Evolutionary conservation across 768 basidiomycete species (phyloP), one percentile per base, ranked within the genome.

Genomic region (Suillus luteus): DNA sequence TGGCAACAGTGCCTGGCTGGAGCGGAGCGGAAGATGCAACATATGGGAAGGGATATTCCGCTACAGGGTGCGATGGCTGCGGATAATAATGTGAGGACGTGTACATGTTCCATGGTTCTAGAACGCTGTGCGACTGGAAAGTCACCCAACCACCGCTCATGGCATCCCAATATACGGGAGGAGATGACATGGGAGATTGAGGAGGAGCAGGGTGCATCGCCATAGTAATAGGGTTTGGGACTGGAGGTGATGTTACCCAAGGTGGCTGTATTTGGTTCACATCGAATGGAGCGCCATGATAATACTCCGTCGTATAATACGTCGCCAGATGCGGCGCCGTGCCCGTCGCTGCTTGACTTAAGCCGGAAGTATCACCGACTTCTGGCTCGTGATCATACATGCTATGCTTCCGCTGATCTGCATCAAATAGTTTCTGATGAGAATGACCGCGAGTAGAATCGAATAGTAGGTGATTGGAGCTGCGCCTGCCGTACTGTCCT

Each of bases 391-490:
- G 55, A 57, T 66, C 11, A 44, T 63, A 67, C 72, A 68, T 74
- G 59, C 59, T 69, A 64, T 65, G 55, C 19, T 62, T 69, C 33
- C 67, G 68, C 58, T 35, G 63, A 55, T 72, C 72, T 38, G 65
- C 58, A 60, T 73, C 72, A 60, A 59, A 64, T 59, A 60, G 61
- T 62, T 62, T 75, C 60, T 77, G 70, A 44, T 72, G 66, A 40
- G 62, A 15, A 27, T 71, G 74, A 22, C 70, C 62, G 60, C 67
- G 69, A 57, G 77, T 70, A 48, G 78, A 73, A 73, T 79, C 81
- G 65, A 80, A 81, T 60, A 77, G 69, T 17, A 78, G 66, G 60
- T 78, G 75, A 64, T 79, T 80, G 55, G 76, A 76, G 51, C 69
- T 72, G 43, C 73, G 77, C 49, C 77, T 73, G 46, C 73, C 74